Conservation (phyloP, 73 alveolate genomes). For the Paramecium caudatum region DNA sequence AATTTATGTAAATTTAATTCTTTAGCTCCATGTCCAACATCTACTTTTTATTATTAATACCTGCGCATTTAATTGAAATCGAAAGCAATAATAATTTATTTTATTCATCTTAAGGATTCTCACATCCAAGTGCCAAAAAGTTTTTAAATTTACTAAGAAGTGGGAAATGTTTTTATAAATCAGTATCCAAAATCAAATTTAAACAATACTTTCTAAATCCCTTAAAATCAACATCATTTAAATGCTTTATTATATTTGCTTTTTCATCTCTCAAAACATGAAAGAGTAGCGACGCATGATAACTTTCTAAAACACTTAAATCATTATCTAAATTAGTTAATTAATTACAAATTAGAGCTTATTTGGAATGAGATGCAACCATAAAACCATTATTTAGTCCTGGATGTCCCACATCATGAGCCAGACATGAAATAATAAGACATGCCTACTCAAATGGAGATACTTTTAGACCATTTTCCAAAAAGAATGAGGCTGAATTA, state of each 20-base stretch:
- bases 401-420: constrained; percentile 69
- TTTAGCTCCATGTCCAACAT: constrained; percentile 75
- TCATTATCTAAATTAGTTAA: constrained; percentile 17
- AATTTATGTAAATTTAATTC: constrained; percentile 61
- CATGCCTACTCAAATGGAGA: constrained; percentile 23
- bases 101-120: constrained; percentile 74
- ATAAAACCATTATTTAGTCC: constrained; percentile 61
- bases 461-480: constrained; percentile 8
- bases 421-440: constrained; percentile 15
- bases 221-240: constrained; percentile 15
- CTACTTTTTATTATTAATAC: constrained; percentile 10
- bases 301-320: constrained; percentile 54
- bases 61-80: constrained; percentile 79
- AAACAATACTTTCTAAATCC: constrained; percentile 68
- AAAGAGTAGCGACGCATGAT: constrained; percentile 57
- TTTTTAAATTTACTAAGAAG: constrained; percentile 42
- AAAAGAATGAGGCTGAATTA: constrained; percentile 58
- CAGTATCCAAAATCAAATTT: constrained; percentile 52
- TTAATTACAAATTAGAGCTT: constrained; percentile 44
- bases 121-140: constrained; percentile 37
- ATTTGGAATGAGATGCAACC: constrained; percentile 64
- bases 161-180: constrained; percentile 55
- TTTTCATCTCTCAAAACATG: constrained; percentile 55
- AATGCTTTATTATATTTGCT: background rate
- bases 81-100: constrained; percentile 84